Conservation (phyloP, 768 basidiomycete genomes). For the Boletus tylopilopsis region DNA sequence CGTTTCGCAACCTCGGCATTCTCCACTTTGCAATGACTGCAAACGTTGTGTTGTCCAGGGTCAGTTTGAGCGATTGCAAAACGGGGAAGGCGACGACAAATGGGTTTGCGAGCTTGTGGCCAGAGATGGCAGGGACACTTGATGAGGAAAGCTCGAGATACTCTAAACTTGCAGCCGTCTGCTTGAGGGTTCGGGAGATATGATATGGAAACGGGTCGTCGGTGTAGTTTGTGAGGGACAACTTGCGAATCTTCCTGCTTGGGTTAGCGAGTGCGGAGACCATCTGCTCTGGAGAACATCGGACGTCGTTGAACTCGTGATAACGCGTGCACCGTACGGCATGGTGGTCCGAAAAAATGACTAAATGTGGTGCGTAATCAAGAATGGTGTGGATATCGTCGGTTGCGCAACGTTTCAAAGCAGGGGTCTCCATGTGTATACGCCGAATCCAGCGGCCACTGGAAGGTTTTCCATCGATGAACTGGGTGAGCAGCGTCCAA, state of each 20-base stretch:
- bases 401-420: slow-evolving; percentile 60
- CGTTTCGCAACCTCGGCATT: slow-evolving; percentile 58
- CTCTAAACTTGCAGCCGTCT: slow-evolving; percentile 52
- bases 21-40: slow-evolving; percentile 61
- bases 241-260: slow-evolving; percentile 47
- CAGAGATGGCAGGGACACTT: slow-evolving; percentile 41
- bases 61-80: slow-evolving; percentile 64
- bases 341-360: slow-evolving; percentile 60
- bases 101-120: slow-evolving; percentile 17
- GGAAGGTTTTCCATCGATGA: slow-evolving; percentile 34
- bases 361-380: slow-evolving; percentile 56
- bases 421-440: slow-evolving; percentile 67
- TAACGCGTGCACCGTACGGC: slow-evolving; percentile 56
- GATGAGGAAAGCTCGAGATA: slow-evolving; percentile 67
- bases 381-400: slow-evolving; percentile 66
- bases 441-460: slow-evolving; percentile 54
- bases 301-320: slow-evolving; percentile 41
- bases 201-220: slow-evolving; percentile 54
- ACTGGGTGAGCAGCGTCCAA: slow-evolving; percentile 40
- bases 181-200: slow-evolving; percentile 50
- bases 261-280: slow-evolving; percentile 56
- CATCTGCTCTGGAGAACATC: slow-evolving; percentile 53
- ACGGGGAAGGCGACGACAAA: slow-evolving; percentile 47
- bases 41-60: slow-evolving; percentile 70
- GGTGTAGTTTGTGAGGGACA: slow-evolving; percentile 74